Percentiles rank a stretch among this genome's conserved stretches.
These are phyloP conservation scores for Apophysomyces sp. DNA, from an alignment of 371 early-diverging fungal genomes.

Conservation along the genomic window DNA sequence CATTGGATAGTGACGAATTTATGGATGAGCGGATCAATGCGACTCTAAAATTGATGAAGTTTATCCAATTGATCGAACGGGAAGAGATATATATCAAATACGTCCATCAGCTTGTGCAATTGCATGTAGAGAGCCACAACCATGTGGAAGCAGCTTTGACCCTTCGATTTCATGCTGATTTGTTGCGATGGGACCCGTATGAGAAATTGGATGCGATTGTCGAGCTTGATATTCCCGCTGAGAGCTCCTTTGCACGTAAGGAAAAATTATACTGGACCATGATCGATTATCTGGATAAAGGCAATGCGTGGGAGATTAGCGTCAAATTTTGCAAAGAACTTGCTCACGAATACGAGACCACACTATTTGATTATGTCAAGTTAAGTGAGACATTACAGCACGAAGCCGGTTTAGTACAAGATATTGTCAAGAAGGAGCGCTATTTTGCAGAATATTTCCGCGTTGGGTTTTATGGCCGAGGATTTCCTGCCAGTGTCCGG, in stretches of 20 bases:
- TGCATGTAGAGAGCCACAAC: conserved; percentile 62
- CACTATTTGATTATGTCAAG: conserved; percentile 57
- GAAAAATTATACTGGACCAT: conserved; percentile 63
- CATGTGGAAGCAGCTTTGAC: conserved; percentile 72
- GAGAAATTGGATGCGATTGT: conserved; percentile 44
- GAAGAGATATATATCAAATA: conserved; percentile 73
- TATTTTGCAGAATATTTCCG: conserved; percentile 74
- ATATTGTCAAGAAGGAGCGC: conserved; percentile 62
- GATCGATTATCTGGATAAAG: conserved; percentile 62
- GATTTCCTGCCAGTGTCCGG: conserved; percentile 57
- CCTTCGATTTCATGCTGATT: conserved; percentile 67
- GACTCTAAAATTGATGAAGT: conserved; percentile 63
- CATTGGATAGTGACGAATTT: conserved; percentile 55
- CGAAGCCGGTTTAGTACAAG: conserved; percentile 57
- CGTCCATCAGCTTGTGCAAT: conserved; percentile 62
- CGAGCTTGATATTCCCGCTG: conserved; percentile 52
- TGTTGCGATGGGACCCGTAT: conserved; percentile 64
- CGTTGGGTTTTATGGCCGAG: conserved; percentile 76
- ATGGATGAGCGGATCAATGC: conserved; percentile 68
- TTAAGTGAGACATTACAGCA: conserved; percentile 54
- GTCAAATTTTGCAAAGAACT: conserved; percentile 64
- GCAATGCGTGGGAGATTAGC: conserved; percentile 74
- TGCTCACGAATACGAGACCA: conserved; percentile 55
- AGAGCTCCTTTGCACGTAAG: conserved; percentile 66
- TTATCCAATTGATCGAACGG: conserved; percentile 62